Evolutionary conservation across 75 land plant species (phyloP).

Genomic region (Pinus taeda): DNA sequence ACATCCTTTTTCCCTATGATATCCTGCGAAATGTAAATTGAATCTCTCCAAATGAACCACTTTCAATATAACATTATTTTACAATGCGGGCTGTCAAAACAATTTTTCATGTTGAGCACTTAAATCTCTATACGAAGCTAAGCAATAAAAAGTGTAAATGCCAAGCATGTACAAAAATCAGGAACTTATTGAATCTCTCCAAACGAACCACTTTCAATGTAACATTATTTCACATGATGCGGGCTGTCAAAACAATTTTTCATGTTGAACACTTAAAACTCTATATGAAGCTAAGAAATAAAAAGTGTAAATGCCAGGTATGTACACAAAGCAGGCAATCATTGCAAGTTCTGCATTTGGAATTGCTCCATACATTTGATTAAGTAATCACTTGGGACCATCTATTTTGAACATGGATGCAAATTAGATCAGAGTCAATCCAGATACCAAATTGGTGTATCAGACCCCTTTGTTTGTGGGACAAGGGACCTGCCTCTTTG

Average conservation of each 20-base stretch:
- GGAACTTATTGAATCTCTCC: not conserved
- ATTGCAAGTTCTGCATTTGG: constrained; percentile 4
- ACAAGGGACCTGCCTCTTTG: too few species aligned
- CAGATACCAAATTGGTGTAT: too few species aligned
- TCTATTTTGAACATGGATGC: not conserved
- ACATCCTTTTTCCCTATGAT: constrained; percentile 85
- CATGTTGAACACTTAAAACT: not conserved
- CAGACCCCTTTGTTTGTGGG: too few species aligned
- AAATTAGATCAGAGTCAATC: not conserved
- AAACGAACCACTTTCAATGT: too few species aligned
- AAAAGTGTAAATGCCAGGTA: constrained; percentile 6
- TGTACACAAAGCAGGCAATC: not conserved
- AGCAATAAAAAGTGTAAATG: constrained; percentile 1
- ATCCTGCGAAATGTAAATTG: constrained; percentile 47
- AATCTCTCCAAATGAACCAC: not conserved
- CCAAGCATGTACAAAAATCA: not conserved
- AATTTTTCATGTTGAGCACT: not conserved
- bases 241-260: too few species aligned
- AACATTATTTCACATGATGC: too few species aligned
- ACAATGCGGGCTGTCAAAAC: too few species aligned
- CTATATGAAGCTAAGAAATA: not conserved
- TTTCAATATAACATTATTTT: not conserved
- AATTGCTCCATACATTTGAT: not conserved
- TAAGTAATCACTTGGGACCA: not conserved
- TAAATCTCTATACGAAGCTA: not conserved